Base-by-base conservation (phyloP, 164 flowering plant species). In the Dillenia suffruticosa region DNA sequence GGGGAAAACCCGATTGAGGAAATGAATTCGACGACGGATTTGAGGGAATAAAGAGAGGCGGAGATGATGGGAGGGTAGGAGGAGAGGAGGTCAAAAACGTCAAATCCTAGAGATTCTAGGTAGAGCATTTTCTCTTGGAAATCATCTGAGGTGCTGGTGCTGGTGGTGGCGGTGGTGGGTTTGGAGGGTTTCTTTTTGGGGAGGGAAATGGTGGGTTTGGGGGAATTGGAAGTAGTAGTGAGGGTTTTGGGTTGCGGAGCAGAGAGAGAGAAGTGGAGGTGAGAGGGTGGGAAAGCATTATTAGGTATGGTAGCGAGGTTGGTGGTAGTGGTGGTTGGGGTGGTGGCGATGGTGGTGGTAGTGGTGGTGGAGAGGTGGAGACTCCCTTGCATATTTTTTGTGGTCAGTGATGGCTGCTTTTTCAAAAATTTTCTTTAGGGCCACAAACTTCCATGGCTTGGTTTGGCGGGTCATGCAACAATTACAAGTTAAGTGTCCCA, bases 41-140 rank as follows among this genome's bases (percentile, higher is more conserved):
- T 79, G 73, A 90, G 63, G 61, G 73, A 72, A 43, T 71, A 10
- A 40, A 87, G 71, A 0, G 87, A 56, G 5, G 83, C 49, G 12
- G 85, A 66, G 66, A 74, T 32, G 58, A 87, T 51, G 0, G 77
- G 72, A 12, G 93, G 90, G 66, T 82, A 79, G 60, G 67, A 22
- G 46, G 66, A 50, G 55, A 88, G 67, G 53, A 86, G 66, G 57
- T 81, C 63, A 74, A 87, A 57, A 62, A 81, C 69, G 73, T 94
- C 99, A 7, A 94, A 62, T 19, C 99, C 96, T 12, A 84, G 65
- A 55, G 99, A 90, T 54, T 94, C 99, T 5, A 94, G 69, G 78
- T 72, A 94, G 54, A 91, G 82, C 59, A 84, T 56, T 63, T 87
- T 86, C n/a, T 87, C 90, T 26, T 76, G 77, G 70, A 89, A 84